Evolutionary conservation across 176 grass and related monocot genomes (phyloP), one percentile per base, ranked within the genome.

Genomic region (Alloteropsis semialata): DNA sequence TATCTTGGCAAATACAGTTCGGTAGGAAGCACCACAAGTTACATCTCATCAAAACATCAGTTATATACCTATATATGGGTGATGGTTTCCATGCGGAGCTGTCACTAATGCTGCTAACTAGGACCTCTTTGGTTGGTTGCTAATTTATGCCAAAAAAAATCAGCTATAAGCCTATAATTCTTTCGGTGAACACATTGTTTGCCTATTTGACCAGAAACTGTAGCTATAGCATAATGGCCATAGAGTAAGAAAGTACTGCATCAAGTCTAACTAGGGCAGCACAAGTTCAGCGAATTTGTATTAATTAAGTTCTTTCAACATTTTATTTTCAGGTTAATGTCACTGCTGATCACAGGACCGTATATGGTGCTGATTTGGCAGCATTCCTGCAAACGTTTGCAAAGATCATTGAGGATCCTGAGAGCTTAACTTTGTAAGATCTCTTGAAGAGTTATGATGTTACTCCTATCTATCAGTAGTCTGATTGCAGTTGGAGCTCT

Each of bases 331-430:
- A 98, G 96, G 92, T 98, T 78, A 98, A 98, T 41, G 92, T 98
- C 27, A 98, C 96, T 38, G 96, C 91, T 82, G 96, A 98, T 89
- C 96, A 98, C 83, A 90, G 92, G 69, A 98, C 90, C 80, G 88
- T 98, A 18, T 98, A 98, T 45, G 96, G 96, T 73, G 96, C 96
- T 83, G 91, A 98, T 84, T 89, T 98, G 87, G 96, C 96, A n/a
- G 92, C 96, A 57, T 98, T 98, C 84, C 84, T 98, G 3, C 84
- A 93, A 70, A 93, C 96, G 75, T 98, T 98, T 88, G 86, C 92
- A 51, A 95, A 98, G 78, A 92, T 95, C 77, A 68, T 95, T 58
- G 91, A 98, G 89, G 90, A 95, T 78, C 92, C 96, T 88, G 90
- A 93, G 46, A 90, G 82, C 82, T 73, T 98, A 75, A 98, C 96